Conservation (phyloP, 2,329 filamentous ascomycete species). For the Aciculosporium take region DNA sequence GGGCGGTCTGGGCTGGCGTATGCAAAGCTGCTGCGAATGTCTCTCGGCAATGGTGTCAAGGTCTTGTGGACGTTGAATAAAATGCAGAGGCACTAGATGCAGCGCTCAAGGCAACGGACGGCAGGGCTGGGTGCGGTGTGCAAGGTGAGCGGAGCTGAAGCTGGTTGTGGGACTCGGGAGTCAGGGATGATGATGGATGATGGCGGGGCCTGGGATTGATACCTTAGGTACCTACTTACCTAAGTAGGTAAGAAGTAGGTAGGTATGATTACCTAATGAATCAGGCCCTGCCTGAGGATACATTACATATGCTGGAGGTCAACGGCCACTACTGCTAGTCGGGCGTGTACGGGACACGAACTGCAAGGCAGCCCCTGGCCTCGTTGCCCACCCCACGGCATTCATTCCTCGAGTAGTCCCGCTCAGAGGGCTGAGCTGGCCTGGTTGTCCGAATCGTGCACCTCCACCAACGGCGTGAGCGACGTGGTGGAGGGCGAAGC, state of each 20-base stretch:
- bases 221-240: no score
- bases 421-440: no score
- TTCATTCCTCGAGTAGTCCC: no score
- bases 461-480: neutral
- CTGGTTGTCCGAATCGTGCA: no score
- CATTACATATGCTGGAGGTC: no score
- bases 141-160: constrained; percentile 1
- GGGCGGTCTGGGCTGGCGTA: neutral
- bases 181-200: neutral
- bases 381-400: no score
- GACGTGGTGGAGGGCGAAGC: neutral
- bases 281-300: no score
- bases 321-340: no score
- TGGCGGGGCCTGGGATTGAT: constrained; percentile 1
- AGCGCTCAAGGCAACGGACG: neutral
- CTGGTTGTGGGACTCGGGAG: neutral
- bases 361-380: no score
- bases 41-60: neutral
- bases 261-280: no score
- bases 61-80: neutral
- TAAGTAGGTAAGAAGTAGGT: no score
- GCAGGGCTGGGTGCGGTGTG: neutral
- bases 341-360: no score
- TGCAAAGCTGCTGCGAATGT: neutral
- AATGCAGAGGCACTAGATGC: neutral